Conservation (phyloP, 345 rosid species). For the Heritiera littoralis region DNA sequence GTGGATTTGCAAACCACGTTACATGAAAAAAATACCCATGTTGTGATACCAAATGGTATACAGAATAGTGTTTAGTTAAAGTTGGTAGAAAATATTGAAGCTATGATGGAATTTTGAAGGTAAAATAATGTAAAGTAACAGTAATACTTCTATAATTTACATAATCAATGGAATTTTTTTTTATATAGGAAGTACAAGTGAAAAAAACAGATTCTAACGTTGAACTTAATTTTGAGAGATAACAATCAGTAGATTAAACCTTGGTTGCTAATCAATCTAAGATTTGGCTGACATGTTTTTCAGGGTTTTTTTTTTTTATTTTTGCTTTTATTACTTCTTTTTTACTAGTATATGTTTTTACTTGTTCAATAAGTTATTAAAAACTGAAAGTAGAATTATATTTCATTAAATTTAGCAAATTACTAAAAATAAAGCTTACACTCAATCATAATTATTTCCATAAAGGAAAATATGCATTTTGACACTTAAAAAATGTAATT, state of each 20-base stretch:
- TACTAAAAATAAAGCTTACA: background rate
- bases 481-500: background rate
- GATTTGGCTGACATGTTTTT: background rate
- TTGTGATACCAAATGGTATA: background rate
- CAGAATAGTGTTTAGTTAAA: background rate
- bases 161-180: background rate
- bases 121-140: background rate
- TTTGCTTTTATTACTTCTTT: background rate
- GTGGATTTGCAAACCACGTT: conserved; percentile 4
- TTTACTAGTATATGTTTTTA: no score
- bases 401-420: background rate
- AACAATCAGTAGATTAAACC: no score
- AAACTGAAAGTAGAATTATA: background rate
- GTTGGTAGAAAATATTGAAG: no score
- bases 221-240: no score
- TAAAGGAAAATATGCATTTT: background rate
- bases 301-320: background rate
- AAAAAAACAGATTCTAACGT: no score
- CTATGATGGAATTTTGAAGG: background rate
- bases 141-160: background rate
- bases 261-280: background rate
- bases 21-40: background rate
- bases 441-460: background rate
- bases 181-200: no score
- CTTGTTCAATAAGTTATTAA: no score